Conservation (phyloP, 768 basidiomycete genomes). For the Baorangia bicolor region DNA sequence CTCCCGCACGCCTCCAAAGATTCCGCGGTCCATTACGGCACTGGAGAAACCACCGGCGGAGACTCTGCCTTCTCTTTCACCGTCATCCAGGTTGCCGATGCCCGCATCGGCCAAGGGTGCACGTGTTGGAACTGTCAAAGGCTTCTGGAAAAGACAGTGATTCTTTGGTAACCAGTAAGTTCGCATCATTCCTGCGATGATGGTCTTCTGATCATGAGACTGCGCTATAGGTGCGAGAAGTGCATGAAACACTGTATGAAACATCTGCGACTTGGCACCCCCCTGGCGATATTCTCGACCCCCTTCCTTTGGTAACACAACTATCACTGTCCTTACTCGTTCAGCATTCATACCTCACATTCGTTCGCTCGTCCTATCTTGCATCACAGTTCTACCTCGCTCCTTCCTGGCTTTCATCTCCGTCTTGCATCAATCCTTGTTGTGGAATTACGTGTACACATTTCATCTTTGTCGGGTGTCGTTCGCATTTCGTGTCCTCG, state of each 20-base stretch:
- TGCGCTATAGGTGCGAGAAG: neutral
- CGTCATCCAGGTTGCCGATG: constrained; percentile 24
- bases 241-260: constrained; percentile 7
- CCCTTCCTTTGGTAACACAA: neutral
- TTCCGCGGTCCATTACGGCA: neutral
- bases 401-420: constrained; percentile 18
- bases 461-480: constrained; percentile 14
- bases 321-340: constrained; percentile 18
- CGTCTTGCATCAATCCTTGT: constrained; percentile 23
- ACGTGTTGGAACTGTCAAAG: constrained; percentile 29
- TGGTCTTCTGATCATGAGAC: neutral
- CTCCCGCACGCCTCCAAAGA: constrained; percentile 11
- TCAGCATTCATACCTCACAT: constrained; percentile 2
- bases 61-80: neutral
- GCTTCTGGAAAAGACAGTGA: constrained; percentile 32
- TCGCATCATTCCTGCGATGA: neutral
- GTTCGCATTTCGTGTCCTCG: constrained; percentile 7
- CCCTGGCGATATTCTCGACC: neutral
- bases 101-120: constrained; percentile 22
- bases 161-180: constrained; percentile 9
- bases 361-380: constrained; percentile 9
- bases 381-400: constrained; percentile 4
- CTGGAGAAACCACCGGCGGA: constrained; percentile 9
- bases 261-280: constrained; percentile 1
- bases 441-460: constrained; percentile 37